Evolutionary conservation across 306 rosid species (phyloP).

Genomic region (Sphenostylis stenocarpa): DNA sequence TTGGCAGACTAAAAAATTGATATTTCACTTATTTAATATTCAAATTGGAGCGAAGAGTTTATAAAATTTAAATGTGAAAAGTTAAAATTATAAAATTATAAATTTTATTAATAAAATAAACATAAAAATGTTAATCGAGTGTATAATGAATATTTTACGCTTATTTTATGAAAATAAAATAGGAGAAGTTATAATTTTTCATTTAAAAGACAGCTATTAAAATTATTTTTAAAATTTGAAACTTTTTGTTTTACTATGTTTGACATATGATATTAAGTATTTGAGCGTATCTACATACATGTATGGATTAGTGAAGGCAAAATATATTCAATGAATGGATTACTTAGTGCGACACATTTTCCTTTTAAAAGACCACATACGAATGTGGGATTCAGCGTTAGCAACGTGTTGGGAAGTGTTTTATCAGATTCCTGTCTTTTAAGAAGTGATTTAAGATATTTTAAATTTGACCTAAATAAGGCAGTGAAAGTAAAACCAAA

Average conservation of each 20-base stretch:
- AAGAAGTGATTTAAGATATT: not conserved
- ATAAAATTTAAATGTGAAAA: too few species aligned
- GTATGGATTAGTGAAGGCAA: not conserved
- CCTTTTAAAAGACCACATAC: not conserved
- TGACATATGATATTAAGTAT: not conserved
- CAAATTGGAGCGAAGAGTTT: not conserved
- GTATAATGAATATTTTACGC: too few species aligned
- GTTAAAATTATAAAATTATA: too few species aligned
- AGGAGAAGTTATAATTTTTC: too few species aligned
- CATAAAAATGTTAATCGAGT: too few species aligned
- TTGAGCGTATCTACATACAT: not conserved
- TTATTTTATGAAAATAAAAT: too few species aligned
- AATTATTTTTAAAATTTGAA: too few species aligned
- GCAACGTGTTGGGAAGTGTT: constrained; percentile 2
- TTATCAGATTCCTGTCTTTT: not conserved
- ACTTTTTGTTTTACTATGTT: not conserved
- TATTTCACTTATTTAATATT: too few species aligned
- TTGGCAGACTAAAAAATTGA: too few species aligned
- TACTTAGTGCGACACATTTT: not conserved
- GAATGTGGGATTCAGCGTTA: not conserved
- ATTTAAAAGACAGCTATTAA: too few species aligned
- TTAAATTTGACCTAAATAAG: not conserved
- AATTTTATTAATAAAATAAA: too few species aligned
- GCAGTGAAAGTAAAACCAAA: not conserved
- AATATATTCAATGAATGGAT: not conserved